A percentile compares a stretch with the other conserved stretches of the same genome.
Evolutionary conservation across 1,139 yeast species (phyloP).

Genomic region (Sugiyamaella japonica): DNA sequence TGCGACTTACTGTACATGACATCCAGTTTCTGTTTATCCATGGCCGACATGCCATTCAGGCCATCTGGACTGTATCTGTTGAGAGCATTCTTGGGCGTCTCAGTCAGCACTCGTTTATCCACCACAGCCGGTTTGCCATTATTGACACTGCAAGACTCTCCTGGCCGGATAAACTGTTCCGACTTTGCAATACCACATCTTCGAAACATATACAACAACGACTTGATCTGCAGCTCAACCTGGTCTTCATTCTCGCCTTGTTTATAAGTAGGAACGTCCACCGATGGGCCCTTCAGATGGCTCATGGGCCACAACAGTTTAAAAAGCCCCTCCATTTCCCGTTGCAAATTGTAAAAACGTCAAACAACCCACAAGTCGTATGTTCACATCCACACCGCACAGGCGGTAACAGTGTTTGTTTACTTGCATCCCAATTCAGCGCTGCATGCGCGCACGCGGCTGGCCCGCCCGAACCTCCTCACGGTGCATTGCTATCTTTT

Average conservation of each 20-base stretch:
- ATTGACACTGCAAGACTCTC: slow-evolving; percentile 1
- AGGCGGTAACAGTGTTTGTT: slow-evolving; percentile 3
- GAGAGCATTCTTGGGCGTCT: slow-evolving; percentile 16
- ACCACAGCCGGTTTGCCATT: slow-evolving; percentile 17
- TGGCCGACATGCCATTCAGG: slow-evolving; percentile 26
- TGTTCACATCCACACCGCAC: not conserved
- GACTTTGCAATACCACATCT: slow-evolving; percentile 51
- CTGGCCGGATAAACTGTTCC: slow-evolving; percentile 37
- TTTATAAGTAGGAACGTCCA: slow-evolving; percentile 48
- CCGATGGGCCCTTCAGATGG: slow-evolving; percentile 26
- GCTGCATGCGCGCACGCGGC: not conserved
- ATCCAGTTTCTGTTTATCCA: slow-evolving; percentile 50
- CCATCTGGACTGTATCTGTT: slow-evolving; percentile 21
- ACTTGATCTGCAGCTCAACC: slow-evolving; percentile 58
- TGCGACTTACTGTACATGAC: slow-evolving; percentile 50
- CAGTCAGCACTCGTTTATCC: slow-evolving; percentile 18
- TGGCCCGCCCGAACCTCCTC: not conserved
- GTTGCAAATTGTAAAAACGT: not conserved
- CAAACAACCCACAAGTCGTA: not conserved
- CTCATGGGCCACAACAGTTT: slow-evolving; percentile 35
- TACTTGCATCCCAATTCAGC: slow-evolving; percentile 5
- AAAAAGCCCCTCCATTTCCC: slow-evolving; percentile 34
- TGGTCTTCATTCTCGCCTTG: slow-evolving; percentile 55
- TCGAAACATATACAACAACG: slow-evolving; percentile 57
- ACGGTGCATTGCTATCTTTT: slow-evolving; percentile 4